Evolutionary conservation across 2,329 filamentous ascomycete species (phyloP).

Genomic region (Nemania sp.): DNA sequence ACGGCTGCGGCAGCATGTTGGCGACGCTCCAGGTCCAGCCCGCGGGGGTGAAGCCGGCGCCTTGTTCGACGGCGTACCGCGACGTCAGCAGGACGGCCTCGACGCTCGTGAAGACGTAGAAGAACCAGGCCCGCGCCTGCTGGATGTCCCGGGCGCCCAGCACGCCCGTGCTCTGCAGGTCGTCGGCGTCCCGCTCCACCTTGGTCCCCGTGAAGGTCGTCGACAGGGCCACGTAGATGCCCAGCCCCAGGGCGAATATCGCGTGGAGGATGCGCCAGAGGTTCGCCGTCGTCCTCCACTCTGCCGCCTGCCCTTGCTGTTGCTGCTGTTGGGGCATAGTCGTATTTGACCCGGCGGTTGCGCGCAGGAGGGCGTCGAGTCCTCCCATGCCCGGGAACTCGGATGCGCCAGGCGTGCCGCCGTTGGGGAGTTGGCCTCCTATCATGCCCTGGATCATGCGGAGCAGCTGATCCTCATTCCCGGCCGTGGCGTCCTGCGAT

Average conservation of each 20-base stretch:
- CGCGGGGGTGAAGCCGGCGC: constrained; percentile 50
- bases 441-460: constrained; percentile 75
- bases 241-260: constrained; percentile 70
- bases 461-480: constrained; percentile 67
- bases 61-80: constrained; percentile 70
- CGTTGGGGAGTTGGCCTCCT: constrained; percentile 20
- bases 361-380: constrained; percentile 43
- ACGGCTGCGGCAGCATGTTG: constrained; percentile 68
- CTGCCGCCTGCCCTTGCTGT: constrained; percentile 32
- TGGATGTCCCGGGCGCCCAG: constrained; percentile 38
- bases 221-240: constrained; percentile 69
- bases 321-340: not conserved
- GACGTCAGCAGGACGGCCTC: constrained; percentile 74
- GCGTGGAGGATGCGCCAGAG: constrained; percentile 77
- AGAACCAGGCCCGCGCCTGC: constrained; percentile 59
- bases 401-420: constrained; percentile 43
- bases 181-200: constrained; percentile 56
- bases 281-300: constrained; percentile 47
- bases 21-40: constrained; percentile 68
- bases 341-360: constrained; percentile 40
- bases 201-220: constrained; percentile 72
- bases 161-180: constrained; percentile 44
- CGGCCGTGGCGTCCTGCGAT: constrained; percentile 37
- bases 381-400: constrained; percentile 41
- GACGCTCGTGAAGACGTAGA: constrained; percentile 79